A percentile compares a stretch with the other conserved stretches of the same genome.
Conservation (phyloP, 2,329 filamentous ascomycete species). For the Ophiostoma himal-ulmi region DNA sequence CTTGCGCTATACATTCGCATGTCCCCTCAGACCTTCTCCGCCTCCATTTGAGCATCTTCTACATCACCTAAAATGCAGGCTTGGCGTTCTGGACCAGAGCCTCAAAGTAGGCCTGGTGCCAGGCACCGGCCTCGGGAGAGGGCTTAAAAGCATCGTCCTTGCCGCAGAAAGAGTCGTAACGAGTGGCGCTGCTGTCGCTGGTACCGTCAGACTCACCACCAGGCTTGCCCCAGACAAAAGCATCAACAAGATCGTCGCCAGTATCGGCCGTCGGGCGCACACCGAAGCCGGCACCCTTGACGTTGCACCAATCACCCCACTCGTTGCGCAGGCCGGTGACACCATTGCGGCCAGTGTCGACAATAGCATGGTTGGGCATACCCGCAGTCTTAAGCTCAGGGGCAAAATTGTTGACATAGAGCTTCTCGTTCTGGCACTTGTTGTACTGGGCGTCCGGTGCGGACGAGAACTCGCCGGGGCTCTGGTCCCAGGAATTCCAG, state of each 20-base stretch:
- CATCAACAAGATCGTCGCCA: slow-evolving; percentile 52
- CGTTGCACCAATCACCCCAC: slow-evolving; percentile 48
- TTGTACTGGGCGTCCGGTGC: slow-evolving; percentile 40
- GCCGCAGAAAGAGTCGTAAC: slow-evolving; percentile 38
- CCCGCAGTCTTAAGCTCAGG: slow-evolving; percentile 36
- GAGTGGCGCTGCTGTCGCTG: slow-evolving; percentile 33
- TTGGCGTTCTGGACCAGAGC: slow-evolving; percentile 39
- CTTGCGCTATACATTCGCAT: not conserved
- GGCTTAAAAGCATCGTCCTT: slow-evolving; percentile 38
- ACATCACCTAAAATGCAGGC: slow-evolving; percentile 30
- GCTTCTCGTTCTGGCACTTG: slow-evolving; percentile 40
- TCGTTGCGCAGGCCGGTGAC: slow-evolving; percentile 39
- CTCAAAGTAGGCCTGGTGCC: slow-evolving; percentile 44
- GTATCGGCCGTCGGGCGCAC: slow-evolving; percentile 51
- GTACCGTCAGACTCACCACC: slow-evolving; percentile 49
- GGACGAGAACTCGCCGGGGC: slow-evolving; percentile 37
- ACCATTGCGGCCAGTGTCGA: slow-evolving; percentile 40
- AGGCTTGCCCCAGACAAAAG: slow-evolving; percentile 63
- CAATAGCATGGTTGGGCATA: slow-evolving; percentile 41
- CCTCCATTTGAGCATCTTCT: not conserved
- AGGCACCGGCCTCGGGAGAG: slow-evolving; percentile 39
- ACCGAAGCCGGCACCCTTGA: slow-evolving; percentile 56
- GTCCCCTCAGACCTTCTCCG: no score
- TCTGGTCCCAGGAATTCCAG: slow-evolving; percentile 38
- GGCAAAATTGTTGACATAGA: slow-evolving; percentile 39